Conservation (phyloP, 352 stramenopile genomes). For the Blastocystis sp. region DNA sequence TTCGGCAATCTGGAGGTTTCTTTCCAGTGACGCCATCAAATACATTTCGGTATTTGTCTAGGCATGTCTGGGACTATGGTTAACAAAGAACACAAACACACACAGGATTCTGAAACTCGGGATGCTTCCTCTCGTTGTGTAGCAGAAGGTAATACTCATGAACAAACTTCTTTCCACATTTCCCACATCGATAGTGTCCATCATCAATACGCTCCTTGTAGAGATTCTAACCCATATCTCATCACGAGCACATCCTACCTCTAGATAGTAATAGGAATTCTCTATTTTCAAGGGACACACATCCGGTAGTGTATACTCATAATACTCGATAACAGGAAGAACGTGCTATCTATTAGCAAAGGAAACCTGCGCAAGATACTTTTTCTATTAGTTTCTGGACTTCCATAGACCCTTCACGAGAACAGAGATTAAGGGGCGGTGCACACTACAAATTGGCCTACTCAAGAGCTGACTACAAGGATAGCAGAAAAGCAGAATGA, state of each 20-base stretch:
- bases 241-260: neutral
- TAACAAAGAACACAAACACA: neutral
- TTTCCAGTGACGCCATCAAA: conserved; percentile 28
- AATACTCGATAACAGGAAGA: conserved; percentile 46
- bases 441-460: neutral
- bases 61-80: conserved; percentile 3
- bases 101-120: neutral
- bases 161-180: conserved; percentile 53
- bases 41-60: conserved; percentile 40
- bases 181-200: conserved; percentile 40
- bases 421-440: conserved; percentile 25
- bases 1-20: conserved; percentile 1
- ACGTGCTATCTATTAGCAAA: conserved; percentile 6
- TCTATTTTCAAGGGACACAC: conserved; percentile 32
- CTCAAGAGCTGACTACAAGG: neutral
- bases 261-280: conserved; percentile 31
- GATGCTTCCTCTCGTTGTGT: conserved; percentile 43
- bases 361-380: neutral
- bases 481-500: neutral
- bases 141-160: conserved; percentile 52
- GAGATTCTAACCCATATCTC: neutral
- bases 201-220: conserved; percentile 29
- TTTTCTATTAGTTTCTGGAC: conserved; percentile 47
- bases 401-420: conserved; percentile 35
- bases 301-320: conserved; percentile 29